phyloP scores from a whole-genome alignment of 176 grass and related monocot genomes.

The Phoenix dactylifera region DNA sequence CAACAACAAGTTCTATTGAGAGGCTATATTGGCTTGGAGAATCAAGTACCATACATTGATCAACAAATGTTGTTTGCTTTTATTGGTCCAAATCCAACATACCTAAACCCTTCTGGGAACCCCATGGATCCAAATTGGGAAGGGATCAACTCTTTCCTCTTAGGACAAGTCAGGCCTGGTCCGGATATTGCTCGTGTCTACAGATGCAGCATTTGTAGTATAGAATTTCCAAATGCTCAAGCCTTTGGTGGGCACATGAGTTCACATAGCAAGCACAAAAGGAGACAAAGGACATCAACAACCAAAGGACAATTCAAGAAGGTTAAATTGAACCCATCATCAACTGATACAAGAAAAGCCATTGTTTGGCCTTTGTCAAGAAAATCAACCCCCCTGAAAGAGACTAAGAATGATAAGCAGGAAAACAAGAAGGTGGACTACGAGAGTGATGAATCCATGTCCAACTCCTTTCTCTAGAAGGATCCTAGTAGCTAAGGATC shows the following conservation, averaged over 20 bases:
- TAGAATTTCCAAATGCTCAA: slow-evolving; percentile 31
- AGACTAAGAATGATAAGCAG: too few species aligned
- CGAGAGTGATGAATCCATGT: too few species aligned
- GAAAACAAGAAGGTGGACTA: too few species aligned
- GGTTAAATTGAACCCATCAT: too few species aligned
- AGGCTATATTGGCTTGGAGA: too few species aligned
- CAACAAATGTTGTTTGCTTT: not conserved
- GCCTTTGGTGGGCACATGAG: slow-evolving; percentile 32
- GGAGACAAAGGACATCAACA: not conserved
- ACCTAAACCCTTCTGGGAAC: not conserved
- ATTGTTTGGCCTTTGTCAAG: too few species aligned
- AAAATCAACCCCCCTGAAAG: too few species aligned
- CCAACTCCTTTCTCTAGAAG: too few species aligned
- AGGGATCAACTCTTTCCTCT: slow-evolving; percentile 21
- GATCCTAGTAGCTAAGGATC: too few species aligned
- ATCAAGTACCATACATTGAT: not conserved
- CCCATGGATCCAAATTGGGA: slow-evolving; percentile 33
- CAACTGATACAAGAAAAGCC: too few species aligned
- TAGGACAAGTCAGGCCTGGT: slow-evolving; percentile 25
- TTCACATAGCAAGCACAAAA: slow-evolving; percentile 25
- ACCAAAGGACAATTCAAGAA: too few species aligned
- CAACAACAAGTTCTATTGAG: too few species aligned
- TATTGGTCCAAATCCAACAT: not conserved
- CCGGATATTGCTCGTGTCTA: slow-evolving; percentile 13
- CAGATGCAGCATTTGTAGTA: slow-evolving; percentile 14